A percentile compares a stretch with the other conserved stretches of the same genome.
These are phyloP conservation scores for Penicillium sp. DNA, from an alignment of 2,329 filamentous ascomycete species.

Conservation along the genomic window DNA sequence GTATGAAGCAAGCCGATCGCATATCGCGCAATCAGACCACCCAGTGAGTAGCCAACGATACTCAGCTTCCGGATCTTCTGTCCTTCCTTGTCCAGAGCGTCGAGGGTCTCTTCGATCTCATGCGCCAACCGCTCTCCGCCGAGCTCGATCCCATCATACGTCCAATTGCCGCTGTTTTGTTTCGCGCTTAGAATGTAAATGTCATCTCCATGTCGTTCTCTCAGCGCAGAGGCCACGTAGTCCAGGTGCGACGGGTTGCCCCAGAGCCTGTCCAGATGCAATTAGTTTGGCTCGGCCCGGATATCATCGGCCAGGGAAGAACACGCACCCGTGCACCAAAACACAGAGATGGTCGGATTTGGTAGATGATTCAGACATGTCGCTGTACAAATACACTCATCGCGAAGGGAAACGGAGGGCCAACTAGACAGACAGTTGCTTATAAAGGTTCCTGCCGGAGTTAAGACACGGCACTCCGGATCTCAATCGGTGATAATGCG, in stretches of 20 bases:
- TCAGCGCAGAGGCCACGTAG: conserved; percentile 51
- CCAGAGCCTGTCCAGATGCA: conserved; percentile 48
- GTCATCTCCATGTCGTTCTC: conserved; percentile 48
- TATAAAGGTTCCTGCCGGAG: conserved; percentile 6
- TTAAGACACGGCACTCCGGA: conserved; percentile 3
- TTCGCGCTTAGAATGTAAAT: conserved; percentile 55
- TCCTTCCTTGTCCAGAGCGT: conserved; percentile 55
- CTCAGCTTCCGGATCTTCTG: conserved; percentile 75
- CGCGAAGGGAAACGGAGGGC: not conserved
- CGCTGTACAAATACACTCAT: not conserved
- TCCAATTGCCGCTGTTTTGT: conserved; percentile 55
- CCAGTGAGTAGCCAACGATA: conserved; percentile 83
- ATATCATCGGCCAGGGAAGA: conserved; percentile 9
- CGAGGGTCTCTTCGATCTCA: conserved; percentile 59
- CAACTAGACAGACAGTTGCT: not conserved
- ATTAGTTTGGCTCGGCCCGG: conserved; percentile 9
- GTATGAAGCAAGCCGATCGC: conserved; percentile 77
- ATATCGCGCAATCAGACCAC: conserved; percentile 81
- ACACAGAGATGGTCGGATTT: conserved; percentile 55
- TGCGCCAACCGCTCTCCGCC: conserved; percentile 62
- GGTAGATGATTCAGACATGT: conserved; percentile 9
- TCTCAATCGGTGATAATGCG: not conserved
- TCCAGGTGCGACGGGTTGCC: conserved; percentile 57
- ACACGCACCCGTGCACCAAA: conserved; percentile 56
- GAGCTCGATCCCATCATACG: conserved; percentile 64